These are phyloP conservation scores for Pestalotiopsis sp. DNA, from an alignment of 2,329 filamentous ascomycete species.

Conservation along the genomic window DNA sequence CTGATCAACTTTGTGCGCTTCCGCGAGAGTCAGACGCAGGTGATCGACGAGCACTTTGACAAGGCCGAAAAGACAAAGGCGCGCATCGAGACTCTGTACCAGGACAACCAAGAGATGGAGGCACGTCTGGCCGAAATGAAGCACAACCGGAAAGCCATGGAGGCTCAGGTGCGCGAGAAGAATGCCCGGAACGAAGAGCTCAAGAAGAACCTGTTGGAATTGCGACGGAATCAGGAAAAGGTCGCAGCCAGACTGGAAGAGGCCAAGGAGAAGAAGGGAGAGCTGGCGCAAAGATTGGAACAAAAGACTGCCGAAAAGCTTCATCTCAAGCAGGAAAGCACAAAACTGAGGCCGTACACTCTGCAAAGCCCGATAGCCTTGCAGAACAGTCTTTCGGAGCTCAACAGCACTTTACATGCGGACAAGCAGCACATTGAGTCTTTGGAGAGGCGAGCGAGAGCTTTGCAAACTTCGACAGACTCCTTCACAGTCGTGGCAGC, in stretches of 20 bases:
- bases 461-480: conserved; percentile 88
- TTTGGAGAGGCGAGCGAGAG: conserved; percentile 84
- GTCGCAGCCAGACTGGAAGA: conserved; percentile 83
- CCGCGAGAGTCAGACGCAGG: conserved; percentile 84
- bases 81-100: conserved; percentile 83
- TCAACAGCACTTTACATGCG: conserved; percentile 74
- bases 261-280: conserved; percentile 77
- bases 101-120: conserved; percentile 86
- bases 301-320: conserved; percentile 72
- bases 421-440: conserved; percentile 87
- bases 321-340: conserved; percentile 78
- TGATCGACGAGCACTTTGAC: conserved; percentile 94
- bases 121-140: conserved; percentile 78
- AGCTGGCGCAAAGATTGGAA: conserved; percentile 73
- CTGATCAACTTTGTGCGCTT: conserved; percentile 99
- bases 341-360: conserved; percentile 89
- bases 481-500: conserved; percentile 82
- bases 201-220: conserved; percentile 78
- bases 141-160: conserved; percentile 77
- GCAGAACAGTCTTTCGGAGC: conserved; percentile 78
- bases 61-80: conserved; percentile 84
- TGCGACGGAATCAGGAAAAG: conserved; percentile 80
- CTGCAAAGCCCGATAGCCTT: conserved; percentile 84
- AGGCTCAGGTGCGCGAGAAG: conserved; percentile 82
- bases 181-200: conserved; percentile 83